A percentile compares a stretch with the other conserved stretches of the same genome.
Evolutionary conservation across 345 rosid species (phyloP).

Genomic region (Cardamine chenopodiifolia): DNA sequence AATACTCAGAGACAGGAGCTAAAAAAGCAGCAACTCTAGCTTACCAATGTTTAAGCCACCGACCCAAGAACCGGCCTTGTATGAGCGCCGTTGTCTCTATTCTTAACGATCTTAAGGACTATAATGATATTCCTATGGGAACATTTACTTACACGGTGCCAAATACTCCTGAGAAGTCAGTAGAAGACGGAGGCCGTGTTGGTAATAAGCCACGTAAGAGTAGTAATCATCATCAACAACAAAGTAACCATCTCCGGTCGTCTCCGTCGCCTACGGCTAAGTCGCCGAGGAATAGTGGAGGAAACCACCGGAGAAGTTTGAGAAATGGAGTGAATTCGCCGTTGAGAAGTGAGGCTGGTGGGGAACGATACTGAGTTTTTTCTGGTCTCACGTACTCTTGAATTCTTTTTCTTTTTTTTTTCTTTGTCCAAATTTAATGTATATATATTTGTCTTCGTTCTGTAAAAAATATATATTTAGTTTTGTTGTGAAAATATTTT

Average conservation of each 20-base stretch:
- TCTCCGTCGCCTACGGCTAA: conserved; percentile 43
- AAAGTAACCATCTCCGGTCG: conserved; percentile 34
- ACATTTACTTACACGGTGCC: conserved; percentile 73
- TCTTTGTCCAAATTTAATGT: neutral
- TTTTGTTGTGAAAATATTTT: conserved; percentile 8
- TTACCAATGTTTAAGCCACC: conserved; percentile 71
- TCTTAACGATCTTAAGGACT: conserved; percentile 63
- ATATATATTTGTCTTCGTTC: conserved; percentile 11
- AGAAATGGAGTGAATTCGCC: conserved; percentile 50
- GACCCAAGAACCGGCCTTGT: conserved; percentile 76
- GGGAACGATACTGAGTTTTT: conserved; percentile 41
- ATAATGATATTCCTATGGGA: conserved; percentile 57
- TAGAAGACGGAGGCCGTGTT: conserved; percentile 33
- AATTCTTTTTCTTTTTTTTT: neutral
- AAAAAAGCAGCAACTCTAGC: conserved; percentile 81
- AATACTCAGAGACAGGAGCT: conserved; percentile 79
- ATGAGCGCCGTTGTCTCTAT: conserved; percentile 67
- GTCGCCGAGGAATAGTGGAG: conserved; percentile 22
- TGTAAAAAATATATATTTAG: conserved; percentile 17
- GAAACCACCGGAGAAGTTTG: conserved; percentile 41
- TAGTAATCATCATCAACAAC: conserved; percentile 32
- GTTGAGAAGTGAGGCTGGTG: conserved; percentile 44
- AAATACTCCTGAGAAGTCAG: conserved; percentile 37
- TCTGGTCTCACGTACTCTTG: conserved; percentile 11
- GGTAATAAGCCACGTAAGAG: conserved; percentile 46